Conservation (phyloP, 371 early-diverging fungal species). For the Mortierella sp. region DNA sequence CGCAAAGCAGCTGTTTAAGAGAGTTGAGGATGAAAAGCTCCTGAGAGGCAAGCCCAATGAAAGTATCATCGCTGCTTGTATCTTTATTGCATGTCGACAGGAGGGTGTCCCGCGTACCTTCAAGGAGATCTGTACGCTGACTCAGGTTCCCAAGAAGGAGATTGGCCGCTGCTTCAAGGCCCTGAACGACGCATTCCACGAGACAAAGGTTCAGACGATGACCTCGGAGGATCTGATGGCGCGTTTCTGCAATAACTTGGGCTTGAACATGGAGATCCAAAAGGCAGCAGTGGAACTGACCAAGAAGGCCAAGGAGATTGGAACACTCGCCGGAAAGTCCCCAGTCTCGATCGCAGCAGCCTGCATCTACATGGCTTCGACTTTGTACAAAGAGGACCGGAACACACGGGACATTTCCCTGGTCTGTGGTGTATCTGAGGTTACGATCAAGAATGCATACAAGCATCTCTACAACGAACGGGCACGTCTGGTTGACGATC, state of each 20-base stretch:
- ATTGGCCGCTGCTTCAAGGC: constrained; percentile 92
- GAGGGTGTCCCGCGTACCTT: constrained; percentile 96
- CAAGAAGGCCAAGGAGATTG: constrained; percentile 80
- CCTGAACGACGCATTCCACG: constrained; percentile 76
- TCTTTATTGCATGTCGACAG: constrained; percentile 97
- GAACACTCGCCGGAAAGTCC: constrained; percentile 90
- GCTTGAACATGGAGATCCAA: constrained; percentile 79
- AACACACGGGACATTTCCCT: constrained; percentile 84
- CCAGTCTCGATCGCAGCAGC: constrained; percentile 95
- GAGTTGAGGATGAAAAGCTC: constrained; percentile 89
- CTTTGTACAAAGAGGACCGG: constrained; percentile 75
- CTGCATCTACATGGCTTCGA: constrained; percentile 88
- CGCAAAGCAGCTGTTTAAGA: constrained; percentile 97
- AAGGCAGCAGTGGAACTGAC: constrained; percentile 81
- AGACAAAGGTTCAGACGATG: constrained; percentile 75
- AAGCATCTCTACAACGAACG: constrained; percentile 76
- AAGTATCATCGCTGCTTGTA: constrained; percentile 96
- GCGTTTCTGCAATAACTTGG: constrained; percentile 89
- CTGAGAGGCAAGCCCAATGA: constrained; percentile 93
- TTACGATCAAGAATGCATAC: constrained; percentile 92
- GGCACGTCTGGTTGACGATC: constrained; percentile 66
- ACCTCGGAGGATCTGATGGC: constrained; percentile 85
- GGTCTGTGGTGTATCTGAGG: constrained; percentile 91
- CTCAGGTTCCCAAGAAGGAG: constrained; percentile 94
- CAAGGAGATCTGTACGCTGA: constrained; percentile 96